phyloP scores from a whole-genome alignment of 169 alveolate species.

The Plasmodium billcollinsi region DNA sequence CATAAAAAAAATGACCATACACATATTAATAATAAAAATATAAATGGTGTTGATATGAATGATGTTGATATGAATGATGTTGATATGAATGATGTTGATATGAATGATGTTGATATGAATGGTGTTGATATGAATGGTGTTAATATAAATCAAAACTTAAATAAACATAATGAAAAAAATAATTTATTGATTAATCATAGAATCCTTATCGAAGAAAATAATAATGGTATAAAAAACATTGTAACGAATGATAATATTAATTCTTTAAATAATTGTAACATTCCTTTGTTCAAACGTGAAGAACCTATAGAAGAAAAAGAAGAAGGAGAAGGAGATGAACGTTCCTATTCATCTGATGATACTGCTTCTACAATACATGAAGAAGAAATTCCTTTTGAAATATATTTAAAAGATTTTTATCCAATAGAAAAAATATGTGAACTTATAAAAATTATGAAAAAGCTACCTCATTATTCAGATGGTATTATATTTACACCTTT shows the following conservation, averaged over 20 bases:
- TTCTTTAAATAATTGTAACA: not conserved
- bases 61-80: not conserved
- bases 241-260: conserved; percentile 6
- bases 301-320: not conserved
- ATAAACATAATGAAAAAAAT: too few species aligned
- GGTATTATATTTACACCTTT: conserved; percentile 96
- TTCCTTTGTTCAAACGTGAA: too few species aligned
- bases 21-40: not conserved
- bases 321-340: too few species aligned
- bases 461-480: conserved; percentile 94
- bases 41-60: not conserved
- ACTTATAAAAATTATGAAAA: conserved; percentile 87
- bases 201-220: not conserved
- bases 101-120: not conserved
- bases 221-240: not conserved
- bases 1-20: not conserved
- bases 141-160: not conserved
- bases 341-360: conserved; percentile 7
- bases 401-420: conserved; percentile 92
- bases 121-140: not conserved
- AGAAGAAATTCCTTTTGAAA: conserved; percentile 53
- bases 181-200: too few species aligned
- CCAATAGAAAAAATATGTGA: conserved; percentile 87
- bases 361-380: conserved; percentile 10
- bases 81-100: too few species aligned